Percentiles rank a stretch among this genome's conserved stretches.
These are phyloP conservation scores for Stereocaulon alpinum DNA, from an alignment of 495 filamentous ascomycete species.

Conservation along the genomic window DNA sequence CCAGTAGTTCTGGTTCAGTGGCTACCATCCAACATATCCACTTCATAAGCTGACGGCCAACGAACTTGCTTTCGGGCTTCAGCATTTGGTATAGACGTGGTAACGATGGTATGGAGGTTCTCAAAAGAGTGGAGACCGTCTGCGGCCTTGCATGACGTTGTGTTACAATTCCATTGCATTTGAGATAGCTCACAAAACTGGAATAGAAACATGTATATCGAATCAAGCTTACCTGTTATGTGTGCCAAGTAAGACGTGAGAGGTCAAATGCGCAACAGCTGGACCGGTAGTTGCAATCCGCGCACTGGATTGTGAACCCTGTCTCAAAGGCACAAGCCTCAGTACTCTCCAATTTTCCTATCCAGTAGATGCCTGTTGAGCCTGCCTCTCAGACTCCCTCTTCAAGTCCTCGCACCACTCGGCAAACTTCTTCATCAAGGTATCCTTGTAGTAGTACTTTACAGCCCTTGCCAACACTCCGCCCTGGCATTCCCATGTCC, in stretches of 20 bases:
- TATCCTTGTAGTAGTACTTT: conserved; percentile 30
- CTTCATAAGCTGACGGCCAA: neutral
- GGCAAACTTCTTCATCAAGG: conserved; percentile 31
- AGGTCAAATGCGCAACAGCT: too few relatives aligned
- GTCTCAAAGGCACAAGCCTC: too few relatives aligned
- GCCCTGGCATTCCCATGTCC: conserved; percentile 37
- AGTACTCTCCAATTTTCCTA: too few relatives aligned
- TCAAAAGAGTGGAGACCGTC: neutral
- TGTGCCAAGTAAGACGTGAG: too few relatives aligned
- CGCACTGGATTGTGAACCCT: too few relatives aligned
- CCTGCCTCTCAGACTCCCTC: conserved; percentile 25
- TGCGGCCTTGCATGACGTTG: too few relatives aligned
- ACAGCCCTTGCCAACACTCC: conserved; percentile 34
- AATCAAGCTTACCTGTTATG: too few relatives aligned
- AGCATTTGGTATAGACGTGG: neutral
- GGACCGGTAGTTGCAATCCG: too few relatives aligned
- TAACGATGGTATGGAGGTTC: neutral
- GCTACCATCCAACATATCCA: neutral
- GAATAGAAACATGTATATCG: too few relatives aligned
- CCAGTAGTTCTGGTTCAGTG: neutral
- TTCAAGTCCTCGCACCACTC: conserved; percentile 35
- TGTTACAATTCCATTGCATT: too few relatives aligned
- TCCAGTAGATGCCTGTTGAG: neutral
- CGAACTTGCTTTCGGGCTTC: neutral
- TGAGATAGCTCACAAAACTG: too few relatives aligned